These are phyloP conservation scores for Trametes hirsuta DNA, from an alignment of 1,284 basidiomycete species.

Conservation along the genomic window DNA sequence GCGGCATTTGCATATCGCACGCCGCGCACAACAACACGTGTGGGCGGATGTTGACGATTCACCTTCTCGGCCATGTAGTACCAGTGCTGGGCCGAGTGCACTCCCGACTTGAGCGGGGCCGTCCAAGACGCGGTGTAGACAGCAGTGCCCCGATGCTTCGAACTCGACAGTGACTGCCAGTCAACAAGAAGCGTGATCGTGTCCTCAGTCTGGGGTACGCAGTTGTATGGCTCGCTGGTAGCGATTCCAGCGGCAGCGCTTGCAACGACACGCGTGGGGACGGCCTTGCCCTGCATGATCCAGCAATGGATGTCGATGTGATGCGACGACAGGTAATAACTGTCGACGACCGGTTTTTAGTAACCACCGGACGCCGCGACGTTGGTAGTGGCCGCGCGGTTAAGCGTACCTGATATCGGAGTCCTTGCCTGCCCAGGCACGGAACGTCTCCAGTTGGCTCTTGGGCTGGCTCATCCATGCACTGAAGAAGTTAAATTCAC, in stretches of 20 bases:
- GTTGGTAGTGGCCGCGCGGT: neutral
- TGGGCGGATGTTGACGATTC: constrained; percentile 16
- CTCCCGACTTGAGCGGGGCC: constrained; percentile 74
- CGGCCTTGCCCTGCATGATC: constrained; percentile 83
- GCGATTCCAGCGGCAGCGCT: constrained; percentile 90
- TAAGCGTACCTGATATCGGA: constrained; percentile 77
- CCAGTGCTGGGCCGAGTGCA: constrained; percentile 91
- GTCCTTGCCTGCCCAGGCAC: constrained; percentile 92
- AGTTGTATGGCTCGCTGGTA: constrained; percentile 83
- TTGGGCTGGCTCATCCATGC: constrained; percentile 97
- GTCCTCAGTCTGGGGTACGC: constrained; percentile 86
- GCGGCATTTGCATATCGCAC: neutral
- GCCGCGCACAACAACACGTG: neutral
- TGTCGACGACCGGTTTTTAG: constrained; percentile 34
- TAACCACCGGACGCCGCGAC: neutral
- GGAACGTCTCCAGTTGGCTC: constrained; percentile 91
- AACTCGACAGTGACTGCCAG: constrained; percentile 80
- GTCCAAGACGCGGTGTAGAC: constrained; percentile 95
- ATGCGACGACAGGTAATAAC: constrained; percentile 93
- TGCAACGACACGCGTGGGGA: constrained; percentile 84
- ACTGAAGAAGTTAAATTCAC: constrained; percentile 91
- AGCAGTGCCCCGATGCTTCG: constrained; percentile 74
- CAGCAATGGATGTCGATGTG: constrained; percentile 92
- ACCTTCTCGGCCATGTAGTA: constrained; percentile 94
- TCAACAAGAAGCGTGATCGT: constrained; percentile 94